phyloP scores from a whole-genome alignment of 2,329 filamentous ascomycete species.

The Lachnellula arida region DNA sequence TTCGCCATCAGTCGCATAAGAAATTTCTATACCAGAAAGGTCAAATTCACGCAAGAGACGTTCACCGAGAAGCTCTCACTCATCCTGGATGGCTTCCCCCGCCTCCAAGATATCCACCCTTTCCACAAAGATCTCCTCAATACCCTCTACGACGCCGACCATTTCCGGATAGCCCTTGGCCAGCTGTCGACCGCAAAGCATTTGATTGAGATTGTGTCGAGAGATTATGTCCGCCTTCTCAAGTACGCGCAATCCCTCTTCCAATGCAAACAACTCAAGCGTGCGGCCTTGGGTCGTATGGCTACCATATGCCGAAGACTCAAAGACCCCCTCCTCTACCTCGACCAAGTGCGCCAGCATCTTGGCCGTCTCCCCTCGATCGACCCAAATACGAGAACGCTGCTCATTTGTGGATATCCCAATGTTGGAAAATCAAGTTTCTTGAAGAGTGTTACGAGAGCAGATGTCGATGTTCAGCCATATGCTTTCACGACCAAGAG shows the following conservation, averaged over 20 bases:
- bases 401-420: conserved; percentile 95
- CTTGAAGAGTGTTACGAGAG: conserved; percentile 83
- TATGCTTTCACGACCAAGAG: conserved; percentile 99
- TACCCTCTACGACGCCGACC: conserved; percentile 97
- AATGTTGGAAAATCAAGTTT: conserved; percentile 98
- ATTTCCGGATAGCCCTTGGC: conserved; percentile 94
- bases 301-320: conserved; percentile 92
- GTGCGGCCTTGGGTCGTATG: conserved; percentile 94
- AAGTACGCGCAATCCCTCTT: conserved; percentile 97
- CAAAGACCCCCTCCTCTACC: conserved; percentile 90
- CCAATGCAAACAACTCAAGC: conserved; percentile 99
- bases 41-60: conserved; percentile 97
- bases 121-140: conserved; percentile 87
- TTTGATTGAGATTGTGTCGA: conserved; percentile 89
- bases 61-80: conserved; percentile 89
- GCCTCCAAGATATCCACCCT: conserved; percentile 89
- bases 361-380: conserved; percentile 96
- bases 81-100: conserved; percentile 90
- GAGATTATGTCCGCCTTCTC: conserved; percentile 92
- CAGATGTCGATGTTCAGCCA: conserved; percentile 94
- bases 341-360: conserved; percentile 96
- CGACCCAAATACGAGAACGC: conserved; percentile 92
- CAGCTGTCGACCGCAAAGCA: conserved; percentile 95
- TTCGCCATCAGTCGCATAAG: no score
- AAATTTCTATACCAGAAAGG: conserved; percentile 98